Evolutionary conservation across 148 eudicot genomes (phyloP).

Genomic region (Heliamphora exappendiculata): DNA sequence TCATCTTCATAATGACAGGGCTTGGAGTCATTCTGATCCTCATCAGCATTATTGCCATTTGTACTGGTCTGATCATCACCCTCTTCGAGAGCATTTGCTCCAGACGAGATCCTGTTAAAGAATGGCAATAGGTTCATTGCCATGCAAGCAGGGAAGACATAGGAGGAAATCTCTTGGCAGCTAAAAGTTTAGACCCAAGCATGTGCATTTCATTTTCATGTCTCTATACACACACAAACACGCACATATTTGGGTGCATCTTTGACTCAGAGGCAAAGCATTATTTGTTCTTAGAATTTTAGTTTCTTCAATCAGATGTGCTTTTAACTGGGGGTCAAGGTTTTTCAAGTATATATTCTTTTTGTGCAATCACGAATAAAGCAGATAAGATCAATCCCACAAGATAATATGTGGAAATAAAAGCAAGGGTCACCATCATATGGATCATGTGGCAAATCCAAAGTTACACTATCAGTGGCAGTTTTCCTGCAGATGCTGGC

Average conservation of each 20-base stretch:
- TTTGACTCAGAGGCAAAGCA: too few species aligned
- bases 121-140: neutral
- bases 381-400: neutral
- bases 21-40: neutral
- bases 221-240: neutral
- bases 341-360: neutral
- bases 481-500: neutral
- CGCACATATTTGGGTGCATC: too few species aligned
- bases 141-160: neutral
- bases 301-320: too few species aligned
- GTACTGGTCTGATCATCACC: neutral
- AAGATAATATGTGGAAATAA: neutral
- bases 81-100: neutral
- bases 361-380: neutral
- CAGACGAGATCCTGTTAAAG: neutral
- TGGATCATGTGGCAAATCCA: neutral
- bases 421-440: constrained; percentile 1
- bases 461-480: neutral
- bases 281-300: too few species aligned
- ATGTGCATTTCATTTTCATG: neutral
- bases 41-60: neutral
- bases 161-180: neutral
- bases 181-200: neutral
- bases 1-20: neutral
- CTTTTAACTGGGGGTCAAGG: neutral